Conservation (phyloP, 108 stramenopile species). For the Skeletonema marinoi region DNA sequence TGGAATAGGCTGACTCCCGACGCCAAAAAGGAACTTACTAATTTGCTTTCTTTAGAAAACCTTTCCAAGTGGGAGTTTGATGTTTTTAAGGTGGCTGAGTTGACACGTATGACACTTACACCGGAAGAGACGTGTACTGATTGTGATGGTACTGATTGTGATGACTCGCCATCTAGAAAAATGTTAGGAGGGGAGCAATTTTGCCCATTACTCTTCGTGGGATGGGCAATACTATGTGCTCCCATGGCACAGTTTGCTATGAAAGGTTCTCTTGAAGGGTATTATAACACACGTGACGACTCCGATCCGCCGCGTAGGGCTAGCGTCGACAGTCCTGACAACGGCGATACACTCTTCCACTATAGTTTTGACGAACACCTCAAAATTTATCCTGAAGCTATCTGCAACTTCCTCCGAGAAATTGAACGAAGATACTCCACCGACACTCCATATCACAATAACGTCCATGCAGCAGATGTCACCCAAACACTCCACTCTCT, state of each 20-base stretch:
- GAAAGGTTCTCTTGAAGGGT: constrained; percentile 30
- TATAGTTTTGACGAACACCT: constrained; percentile 29
- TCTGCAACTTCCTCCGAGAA: constrained; percentile 44
- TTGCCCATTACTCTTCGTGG: constrained; percentile 54
- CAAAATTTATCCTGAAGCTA: constrained; percentile 9
- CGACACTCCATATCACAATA: constrained; percentile 74
- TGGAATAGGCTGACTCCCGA: constrained; percentile 26
- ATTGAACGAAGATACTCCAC: constrained; percentile 42
- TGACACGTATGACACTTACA: constrained; percentile 24
- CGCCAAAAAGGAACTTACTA: constrained; percentile 22
- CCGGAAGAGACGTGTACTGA: neutral
- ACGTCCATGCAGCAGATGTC: constrained; percentile 83
- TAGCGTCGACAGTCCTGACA: neutral
- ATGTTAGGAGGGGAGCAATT: constrained; percentile 1
- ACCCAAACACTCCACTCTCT: constrained; percentile 58
- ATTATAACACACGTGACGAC: neutral
- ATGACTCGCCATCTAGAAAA: neutral
- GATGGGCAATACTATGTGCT: constrained; percentile 64
- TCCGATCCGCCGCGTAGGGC: neutral
- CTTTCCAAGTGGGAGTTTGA: constrained; percentile 65
- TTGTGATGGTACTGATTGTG: neutral
- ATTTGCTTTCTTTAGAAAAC: constrained; percentile 52
- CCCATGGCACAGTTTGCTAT: constrained; percentile 59
- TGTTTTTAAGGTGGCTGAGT: constrained; percentile 53
- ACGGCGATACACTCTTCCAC: neutral